Conservation (phyloP, 441 rosid genomes). For the Rhodomyrtus psidioides region DNA sequence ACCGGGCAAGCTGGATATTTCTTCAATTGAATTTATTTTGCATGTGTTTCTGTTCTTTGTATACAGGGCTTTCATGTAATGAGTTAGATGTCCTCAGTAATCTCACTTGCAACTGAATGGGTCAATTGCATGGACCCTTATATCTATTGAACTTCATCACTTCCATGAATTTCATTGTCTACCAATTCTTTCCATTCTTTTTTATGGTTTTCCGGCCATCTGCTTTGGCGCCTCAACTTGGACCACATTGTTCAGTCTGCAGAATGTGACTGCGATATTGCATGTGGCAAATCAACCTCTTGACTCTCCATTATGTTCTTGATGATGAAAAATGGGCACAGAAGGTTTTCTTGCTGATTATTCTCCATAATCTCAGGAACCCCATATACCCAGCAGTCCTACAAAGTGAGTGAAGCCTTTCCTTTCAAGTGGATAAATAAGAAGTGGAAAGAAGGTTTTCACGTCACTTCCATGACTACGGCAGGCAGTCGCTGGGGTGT, state of each 20-base stretch:
- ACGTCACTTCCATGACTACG: constrained; percentile 50
- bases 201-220: background rate
- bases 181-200: background rate
- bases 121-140: background rate
- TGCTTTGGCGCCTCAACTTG: background rate
- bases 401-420: constrained; percentile 48
- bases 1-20: background rate
- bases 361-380: constrained; percentile 27
- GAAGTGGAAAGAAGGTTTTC: constrained; percentile 57
- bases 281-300: background rate
- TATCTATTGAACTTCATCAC: background rate
- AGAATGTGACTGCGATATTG: background rate
- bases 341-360: constrained; percentile 1
- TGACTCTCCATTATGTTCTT: background rate
- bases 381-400: constrained; percentile 45
- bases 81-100: background rate
- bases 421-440: constrained; percentile 62
- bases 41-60: background rate
- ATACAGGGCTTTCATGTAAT: background rate
- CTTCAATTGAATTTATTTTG: background rate
- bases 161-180: background rate
- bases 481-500: constrained; percentile 49
- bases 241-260: background rate
- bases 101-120: background rate
- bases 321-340: background rate